A percentile compares a stretch with the other conserved stretches of the same genome.
These are phyloP conservation scores for Sclerotinia glacialis DNA, from an alignment of 2,329 filamentous ascomycete species.

Conservation along the genomic window DNA sequence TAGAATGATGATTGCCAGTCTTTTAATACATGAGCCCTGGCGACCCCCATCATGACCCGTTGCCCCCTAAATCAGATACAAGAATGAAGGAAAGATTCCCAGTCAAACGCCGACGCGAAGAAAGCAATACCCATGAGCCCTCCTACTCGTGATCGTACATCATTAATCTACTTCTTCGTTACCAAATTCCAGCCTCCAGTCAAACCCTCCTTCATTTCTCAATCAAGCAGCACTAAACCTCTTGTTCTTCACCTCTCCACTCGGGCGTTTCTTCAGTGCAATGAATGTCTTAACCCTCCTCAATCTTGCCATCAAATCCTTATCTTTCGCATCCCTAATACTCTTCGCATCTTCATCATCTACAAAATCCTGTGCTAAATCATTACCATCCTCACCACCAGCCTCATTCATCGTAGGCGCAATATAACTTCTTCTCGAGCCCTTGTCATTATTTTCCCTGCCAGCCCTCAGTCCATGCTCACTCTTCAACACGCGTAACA, in stretches of 20 bases:
- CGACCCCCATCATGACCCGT: background rate
- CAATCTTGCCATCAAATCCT: constrained; percentile 70
- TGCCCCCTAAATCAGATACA: background rate
- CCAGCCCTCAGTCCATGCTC: constrained; percentile 44
- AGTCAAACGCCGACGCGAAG: background rate
- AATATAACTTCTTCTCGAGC: constrained; percentile 15
- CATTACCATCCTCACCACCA: constrained; percentile 16
- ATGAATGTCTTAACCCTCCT: constrained; percentile 70
- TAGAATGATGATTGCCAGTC: background rate
- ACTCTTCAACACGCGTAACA: constrained; percentile 56
- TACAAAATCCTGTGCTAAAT: constrained; percentile 25
- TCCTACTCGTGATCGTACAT: constrained; percentile 10
- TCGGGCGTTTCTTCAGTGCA: constrained; percentile 54
- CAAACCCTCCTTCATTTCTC: background rate
- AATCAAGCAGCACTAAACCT: constrained; percentile 15
- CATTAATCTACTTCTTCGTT: background rate
- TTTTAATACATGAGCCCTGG: background rate
- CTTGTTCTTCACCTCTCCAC: constrained; percentile 15
- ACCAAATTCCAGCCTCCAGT: background rate
- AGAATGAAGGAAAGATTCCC: background rate
- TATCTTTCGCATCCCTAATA: constrained; percentile 59
- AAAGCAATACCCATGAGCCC: constrained; percentile 4
- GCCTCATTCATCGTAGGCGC: background rate
- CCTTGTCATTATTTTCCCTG: constrained; percentile 26
- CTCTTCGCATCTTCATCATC: constrained; percentile 42